A percentile compares a stretch with the other conserved stretches of the same genome.
phyloP scores from a whole-genome alignment of 805 yeast genomes.

The Sugiyamaella boreocaroliniensis region DNA sequence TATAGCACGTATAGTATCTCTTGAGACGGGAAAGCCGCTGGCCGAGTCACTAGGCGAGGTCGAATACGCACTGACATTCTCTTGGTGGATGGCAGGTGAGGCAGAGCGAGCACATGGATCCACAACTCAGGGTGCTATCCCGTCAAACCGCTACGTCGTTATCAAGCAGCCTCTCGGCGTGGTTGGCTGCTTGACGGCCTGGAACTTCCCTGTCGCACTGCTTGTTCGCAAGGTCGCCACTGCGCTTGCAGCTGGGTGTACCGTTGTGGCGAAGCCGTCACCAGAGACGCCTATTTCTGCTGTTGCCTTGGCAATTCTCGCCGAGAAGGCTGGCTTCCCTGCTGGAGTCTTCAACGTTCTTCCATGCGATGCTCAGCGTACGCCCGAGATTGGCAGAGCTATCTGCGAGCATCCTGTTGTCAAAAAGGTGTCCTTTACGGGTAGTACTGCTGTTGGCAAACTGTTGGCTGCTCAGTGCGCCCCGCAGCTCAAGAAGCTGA shows the following conservation, averaged over 20 bases:
- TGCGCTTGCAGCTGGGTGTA: conserved; percentile 73
- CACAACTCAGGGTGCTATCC: conserved; percentile 2
- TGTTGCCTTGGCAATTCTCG: conserved; percentile 54
- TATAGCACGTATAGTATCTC: conserved; percentile 53
- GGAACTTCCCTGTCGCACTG: conserved; percentile 81
- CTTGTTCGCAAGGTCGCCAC: conserved; percentile 67
- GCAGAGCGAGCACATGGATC: conserved; percentile 11
- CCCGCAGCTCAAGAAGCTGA: conserved; percentile 58
- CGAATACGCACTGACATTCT: conserved; percentile 62
- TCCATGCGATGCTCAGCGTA: conserved; percentile 34
- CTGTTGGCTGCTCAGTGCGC: conserved; percentile 54
- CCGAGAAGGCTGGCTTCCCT: conserved; percentile 64
- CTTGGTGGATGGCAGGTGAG: conserved; percentile 84
- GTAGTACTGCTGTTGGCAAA: conserved; percentile 70
- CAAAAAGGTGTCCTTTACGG: conserved; percentile 68
- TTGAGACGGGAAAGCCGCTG: conserved; percentile 70
- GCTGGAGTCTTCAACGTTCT: conserved; percentile 61
- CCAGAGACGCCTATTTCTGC: conserved; percentile 70
- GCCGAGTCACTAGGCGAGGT: conserved; percentile 67
- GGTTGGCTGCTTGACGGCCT: conserved; percentile 70
- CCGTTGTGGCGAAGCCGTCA: conserved; percentile 71
- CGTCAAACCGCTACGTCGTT: conserved; percentile 42
- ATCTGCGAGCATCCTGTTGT: conserved; percentile 51
- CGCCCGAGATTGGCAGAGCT: conserved; percentile 43
- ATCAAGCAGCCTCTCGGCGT: conserved; percentile 73